A percentile compares a stretch with the other conserved stretches of the same genome.
Conservation (phyloP, 2,329 filamentous ascomycete species). For the Drechslera avenae region DNA sequence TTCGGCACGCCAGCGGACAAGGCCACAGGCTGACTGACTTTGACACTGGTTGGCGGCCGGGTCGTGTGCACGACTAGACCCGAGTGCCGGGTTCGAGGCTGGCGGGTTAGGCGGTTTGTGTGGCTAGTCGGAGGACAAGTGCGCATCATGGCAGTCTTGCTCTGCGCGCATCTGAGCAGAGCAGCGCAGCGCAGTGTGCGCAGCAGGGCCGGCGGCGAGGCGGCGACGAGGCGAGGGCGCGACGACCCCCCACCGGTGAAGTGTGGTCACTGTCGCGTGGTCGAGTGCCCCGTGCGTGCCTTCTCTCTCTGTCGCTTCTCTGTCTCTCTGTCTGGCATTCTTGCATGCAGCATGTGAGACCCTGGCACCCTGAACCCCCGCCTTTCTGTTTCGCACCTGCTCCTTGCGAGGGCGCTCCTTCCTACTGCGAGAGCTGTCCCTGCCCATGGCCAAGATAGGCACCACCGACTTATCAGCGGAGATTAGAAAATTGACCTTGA, state of each 20-base stretch:
- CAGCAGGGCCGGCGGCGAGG: background rate
- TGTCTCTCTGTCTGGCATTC: constrained; percentile 3
- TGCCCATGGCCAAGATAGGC: background rate
- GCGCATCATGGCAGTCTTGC: constrained; percentile 4
- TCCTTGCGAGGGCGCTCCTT: constrained; percentile 1
- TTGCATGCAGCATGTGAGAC: background rate
- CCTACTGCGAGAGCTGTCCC: background rate
- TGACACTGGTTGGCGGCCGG: constrained; percentile 2
- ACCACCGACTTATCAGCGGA: background rate
- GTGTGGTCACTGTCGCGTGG: constrained; percentile 8
- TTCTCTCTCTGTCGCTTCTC: no score
- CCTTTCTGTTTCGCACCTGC: constrained; percentile 9
- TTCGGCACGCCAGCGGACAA: constrained; percentile 5
- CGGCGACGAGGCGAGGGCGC: background rate
- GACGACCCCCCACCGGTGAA: constrained; percentile 1
- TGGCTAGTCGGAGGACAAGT: constrained; percentile 1
- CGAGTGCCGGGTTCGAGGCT: constrained; percentile 10
- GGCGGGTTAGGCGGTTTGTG: background rate
- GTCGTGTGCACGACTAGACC: background rate
- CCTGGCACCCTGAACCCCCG: constrained; percentile 6
- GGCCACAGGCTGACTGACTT: background rate
- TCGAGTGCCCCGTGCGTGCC: constrained; percentile 13
- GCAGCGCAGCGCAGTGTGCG: background rate
- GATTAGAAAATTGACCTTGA: background rate
- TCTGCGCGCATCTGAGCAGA: constrained; percentile 5